Evolutionary conservation across 345 rosid genomes (phyloP), one percentile per base, ranked within the genome.

Genomic region (Heritiera littoralis): DNA sequence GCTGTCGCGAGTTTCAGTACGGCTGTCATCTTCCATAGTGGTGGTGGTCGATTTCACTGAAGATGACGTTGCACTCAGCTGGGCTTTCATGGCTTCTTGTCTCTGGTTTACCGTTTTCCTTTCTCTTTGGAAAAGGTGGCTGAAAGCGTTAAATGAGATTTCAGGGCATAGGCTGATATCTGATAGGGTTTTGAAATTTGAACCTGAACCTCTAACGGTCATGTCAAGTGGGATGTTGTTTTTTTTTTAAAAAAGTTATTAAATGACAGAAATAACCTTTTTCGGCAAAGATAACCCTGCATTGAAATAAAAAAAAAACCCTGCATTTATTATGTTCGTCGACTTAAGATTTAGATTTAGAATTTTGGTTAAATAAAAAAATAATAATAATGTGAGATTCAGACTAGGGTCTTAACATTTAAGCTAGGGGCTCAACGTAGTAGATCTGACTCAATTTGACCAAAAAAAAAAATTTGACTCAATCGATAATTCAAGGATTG

Each of bases 161-260:
- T 3, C 1, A 38, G 49, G 60, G 32, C 20, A 60, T 48, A n/a
- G 0, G 48, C 28, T 41, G 43, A 40, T 23, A 40, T 0, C 43
- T 11, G 38, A 28, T 70, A 72, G 43, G 43, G 64, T 40, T 87
- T 86, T 81, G 76, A 89, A 87, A 75, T 90, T 90, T 79, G 90
- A 88, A 83, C 51, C 41, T 60, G 90, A 88, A 83, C 51, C 41
- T 60, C 9, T 75, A 90, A 90, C 93, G 93, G 91, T 86, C 86
- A 23, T 55, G 51, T 61, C 12, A 17, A 74, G 80, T 45, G 28
- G 61, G 43, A 7, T 28, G 20, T 43, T 4, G 64, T 12, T 8
- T 14, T 23, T 70, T 28, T 0, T 70, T 28, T 0, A 4, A 15
- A 7, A 41, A 41, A 20, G 20, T 45, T 60, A 17, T 9, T 6